phyloP scores from a whole-genome alignment of 2,329 filamentous ascomycete genomes.

The Dothideomycetidae sp. region DNA sequence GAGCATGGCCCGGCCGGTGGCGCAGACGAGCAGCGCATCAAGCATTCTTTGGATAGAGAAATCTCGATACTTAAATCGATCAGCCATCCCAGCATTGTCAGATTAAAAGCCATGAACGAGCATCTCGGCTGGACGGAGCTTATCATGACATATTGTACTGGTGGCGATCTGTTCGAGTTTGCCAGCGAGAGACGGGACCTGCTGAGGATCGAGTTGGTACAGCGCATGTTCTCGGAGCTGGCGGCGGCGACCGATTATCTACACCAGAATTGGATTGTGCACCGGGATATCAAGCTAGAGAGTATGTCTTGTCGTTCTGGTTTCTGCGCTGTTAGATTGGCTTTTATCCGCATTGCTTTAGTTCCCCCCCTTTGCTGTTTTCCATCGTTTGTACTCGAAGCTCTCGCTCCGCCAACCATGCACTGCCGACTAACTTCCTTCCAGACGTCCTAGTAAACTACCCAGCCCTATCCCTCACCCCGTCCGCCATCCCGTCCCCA shows the following conservation, averaged over 20 bases:
- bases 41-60: slow-evolving; percentile 86
- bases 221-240: slow-evolving; percentile 80
- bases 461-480: slow-evolving; percentile 46
- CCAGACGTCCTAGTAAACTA: slow-evolving; percentile 85
- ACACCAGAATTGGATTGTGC: slow-evolving; percentile 74
- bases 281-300: slow-evolving; percentile 95
- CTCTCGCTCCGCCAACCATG: slow-evolving; percentile 7
- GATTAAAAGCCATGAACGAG: slow-evolving; percentile 82
- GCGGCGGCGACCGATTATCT: slow-evolving; percentile 76
- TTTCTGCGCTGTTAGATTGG: slow-evolving; percentile 7
- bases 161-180: slow-evolving; percentile 88
- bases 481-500: slow-evolving; percentile 49
- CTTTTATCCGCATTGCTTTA: not conserved
- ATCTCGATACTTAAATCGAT: slow-evolving; percentile 84
- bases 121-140: slow-evolving; percentile 70
- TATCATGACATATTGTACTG: slow-evolving; percentile 81
- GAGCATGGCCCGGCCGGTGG: slow-evolving; percentile 89
- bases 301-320: slow-evolving; percentile 46
- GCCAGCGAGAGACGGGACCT: slow-evolving; percentile 58
- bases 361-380: not conserved
- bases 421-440: slow-evolving; percentile 17
- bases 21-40: slow-evolving; percentile 81
- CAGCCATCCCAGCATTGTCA: slow-evolving; percentile 77
- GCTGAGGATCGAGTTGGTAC: slow-evolving; percentile 54
- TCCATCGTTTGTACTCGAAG: too few relatives aligned